These are phyloP conservation scores for Phanerochaete sordida DNA, from an alignment of 768 basidiomycete genomes.

Conservation along the genomic window DNA sequence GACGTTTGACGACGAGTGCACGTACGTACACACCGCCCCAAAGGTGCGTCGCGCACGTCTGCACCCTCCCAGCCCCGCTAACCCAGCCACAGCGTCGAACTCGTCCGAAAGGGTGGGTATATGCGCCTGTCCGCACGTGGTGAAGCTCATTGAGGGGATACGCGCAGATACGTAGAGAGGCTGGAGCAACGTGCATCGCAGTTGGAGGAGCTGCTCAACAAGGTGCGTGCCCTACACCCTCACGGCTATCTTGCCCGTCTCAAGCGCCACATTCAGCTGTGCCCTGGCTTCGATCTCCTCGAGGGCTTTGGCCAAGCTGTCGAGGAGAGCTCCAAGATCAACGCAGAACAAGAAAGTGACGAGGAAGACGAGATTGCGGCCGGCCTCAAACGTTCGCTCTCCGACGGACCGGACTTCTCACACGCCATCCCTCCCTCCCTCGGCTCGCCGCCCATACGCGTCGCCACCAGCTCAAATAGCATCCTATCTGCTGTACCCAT, in stretches of 20 bases:
- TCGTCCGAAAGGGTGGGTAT: background rate
- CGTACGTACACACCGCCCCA: slow-evolving; percentile 4
- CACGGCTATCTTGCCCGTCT: background rate
- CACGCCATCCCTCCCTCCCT: slow-evolving; percentile 6
- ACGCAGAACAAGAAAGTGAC: background rate
- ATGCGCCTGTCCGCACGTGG: background rate
- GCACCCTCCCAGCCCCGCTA: background rate
- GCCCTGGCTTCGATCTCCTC: slow-evolving; percentile 2
- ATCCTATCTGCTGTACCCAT: background rate
- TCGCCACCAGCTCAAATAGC: background rate
- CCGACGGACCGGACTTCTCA: background rate
- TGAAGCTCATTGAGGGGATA: background rate
- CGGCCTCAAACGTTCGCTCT: background rate
- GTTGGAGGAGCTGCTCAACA: slow-evolving; percentile 6
- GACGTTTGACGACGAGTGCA: slow-evolving; percentile 2
- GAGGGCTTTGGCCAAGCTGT: background rate
- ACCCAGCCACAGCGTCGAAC: background rate
- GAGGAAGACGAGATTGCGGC: background rate
- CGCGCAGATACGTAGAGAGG: background rate
- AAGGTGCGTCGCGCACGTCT: background rate
- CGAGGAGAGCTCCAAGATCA: slow-evolving; percentile 1
- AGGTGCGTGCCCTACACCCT: background rate
- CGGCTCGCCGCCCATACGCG: background rate
- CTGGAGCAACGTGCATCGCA: slow-evolving; percentile 1
- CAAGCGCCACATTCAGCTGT: background rate